phyloP scores from a whole-genome alignment of 257 asterid genomes.

The Ballota nigra region DNA sequence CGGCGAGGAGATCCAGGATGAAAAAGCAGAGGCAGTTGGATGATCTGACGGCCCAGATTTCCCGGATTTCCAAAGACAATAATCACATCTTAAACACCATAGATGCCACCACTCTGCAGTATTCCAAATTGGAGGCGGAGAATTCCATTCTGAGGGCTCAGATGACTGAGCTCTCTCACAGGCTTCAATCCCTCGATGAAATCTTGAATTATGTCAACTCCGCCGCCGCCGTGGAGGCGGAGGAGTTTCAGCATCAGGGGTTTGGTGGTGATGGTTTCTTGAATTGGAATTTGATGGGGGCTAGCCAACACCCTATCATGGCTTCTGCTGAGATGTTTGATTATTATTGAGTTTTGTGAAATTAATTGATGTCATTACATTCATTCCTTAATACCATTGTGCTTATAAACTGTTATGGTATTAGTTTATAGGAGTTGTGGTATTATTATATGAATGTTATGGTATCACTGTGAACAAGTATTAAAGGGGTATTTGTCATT shows the following conservation, averaged over 20 bases:
- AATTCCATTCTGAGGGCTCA: constrained; percentile 72
- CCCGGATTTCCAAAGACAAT: constrained; percentile 46
- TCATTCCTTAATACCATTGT: too few relatives aligned
- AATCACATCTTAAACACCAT: constrained; percentile 32
- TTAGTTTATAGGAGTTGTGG: too few relatives aligned
- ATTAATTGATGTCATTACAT: too few relatives aligned
- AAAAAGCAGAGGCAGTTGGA: constrained; percentile 65
- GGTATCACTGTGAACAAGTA: too few relatives aligned
- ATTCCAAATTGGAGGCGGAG: constrained; percentile 47
- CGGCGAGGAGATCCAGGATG: constrained; percentile 76
- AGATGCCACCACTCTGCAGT: constrained; percentile 33
- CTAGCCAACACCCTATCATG: constrained; percentile 48
- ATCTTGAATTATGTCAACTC: constrained; percentile 40
- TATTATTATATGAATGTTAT: too few relatives aligned
- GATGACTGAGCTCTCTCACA: constrained; percentile 53
- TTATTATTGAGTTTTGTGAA: not conserved
- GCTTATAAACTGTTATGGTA: too few relatives aligned
- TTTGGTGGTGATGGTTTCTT: constrained; percentile 23
- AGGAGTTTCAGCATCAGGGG: constrained; percentile 12
- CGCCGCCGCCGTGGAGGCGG: not conserved
- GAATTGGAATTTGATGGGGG: constrained; percentile 50
- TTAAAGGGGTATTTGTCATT: too few relatives aligned
- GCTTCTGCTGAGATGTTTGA: constrained; percentile 61
- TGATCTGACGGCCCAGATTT: constrained; percentile 40
- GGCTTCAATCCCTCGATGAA: constrained; percentile 57